A percentile compares a stretch with the other conserved stretches of the same genome.
These are phyloP conservation scores for Biscogniauxia mediterranea DNA, from an alignment of 2,329 filamentous ascomycete genomes.

Conservation along the genomic window DNA sequence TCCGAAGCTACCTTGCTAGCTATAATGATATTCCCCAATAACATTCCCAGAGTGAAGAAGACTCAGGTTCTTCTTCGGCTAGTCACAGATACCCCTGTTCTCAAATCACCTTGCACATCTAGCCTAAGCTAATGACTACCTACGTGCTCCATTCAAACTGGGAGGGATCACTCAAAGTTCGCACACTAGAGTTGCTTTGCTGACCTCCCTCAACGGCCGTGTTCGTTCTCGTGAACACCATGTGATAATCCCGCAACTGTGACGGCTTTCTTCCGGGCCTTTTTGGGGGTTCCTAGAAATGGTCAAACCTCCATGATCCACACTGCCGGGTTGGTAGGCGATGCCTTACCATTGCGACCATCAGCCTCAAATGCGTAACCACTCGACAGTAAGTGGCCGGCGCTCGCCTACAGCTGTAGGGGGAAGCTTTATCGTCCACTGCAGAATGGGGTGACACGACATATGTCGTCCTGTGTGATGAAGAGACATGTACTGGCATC, in stretches of 20 bases:
- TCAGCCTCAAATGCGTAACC: constrained; percentile 19
- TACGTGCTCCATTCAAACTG: not conserved
- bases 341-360: constrained; percentile 8
- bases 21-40: not conserved
- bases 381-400: constrained; percentile 11
- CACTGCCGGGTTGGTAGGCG: constrained; percentile 13
- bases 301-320: not conserved
- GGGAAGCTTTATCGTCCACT: constrained; percentile 22
- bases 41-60: not conserved
- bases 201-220: not conserved
- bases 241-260: not conserved
- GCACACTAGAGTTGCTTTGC: not conserved
- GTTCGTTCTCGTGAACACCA: not conserved
- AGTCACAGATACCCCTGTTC: not conserved
- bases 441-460: constrained; percentile 24
- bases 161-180: not conserved
- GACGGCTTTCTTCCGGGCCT: not conserved
- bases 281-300: not conserved
- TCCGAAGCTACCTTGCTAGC: not conserved
- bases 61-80: not conserved
- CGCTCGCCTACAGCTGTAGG: constrained; percentile 15
- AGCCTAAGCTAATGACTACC: no score
- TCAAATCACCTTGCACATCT: not conserved
- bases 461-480: constrained; percentile 16
- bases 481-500: constrained; percentile 15